These are phyloP conservation scores for Penicillium occitanis DNA, from an alignment of 2,329 filamentous ascomycete genomes.

Conservation along the genomic window DNA sequence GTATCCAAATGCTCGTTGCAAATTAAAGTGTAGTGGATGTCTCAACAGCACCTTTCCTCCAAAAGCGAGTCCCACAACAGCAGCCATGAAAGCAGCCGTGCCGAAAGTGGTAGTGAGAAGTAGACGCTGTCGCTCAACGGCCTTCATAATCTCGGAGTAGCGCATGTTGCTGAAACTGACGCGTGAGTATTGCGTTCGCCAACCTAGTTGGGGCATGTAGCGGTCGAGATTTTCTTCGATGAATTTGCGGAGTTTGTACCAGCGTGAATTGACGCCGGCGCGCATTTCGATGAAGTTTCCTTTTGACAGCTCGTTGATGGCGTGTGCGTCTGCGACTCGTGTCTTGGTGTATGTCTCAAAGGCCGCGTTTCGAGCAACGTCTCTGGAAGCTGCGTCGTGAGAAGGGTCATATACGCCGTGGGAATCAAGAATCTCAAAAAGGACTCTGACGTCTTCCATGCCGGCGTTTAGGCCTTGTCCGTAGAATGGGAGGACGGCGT, in stretches of 20 bases:
- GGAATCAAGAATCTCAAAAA: slow-evolving; percentile 79
- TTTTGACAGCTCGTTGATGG: slow-evolving; percentile 89
- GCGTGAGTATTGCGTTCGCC: slow-evolving; percentile 87
- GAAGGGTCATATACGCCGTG: slow-evolving; percentile 50
- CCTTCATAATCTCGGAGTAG: slow-evolving; percentile 76
- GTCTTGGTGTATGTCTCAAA: slow-evolving; percentile 72
- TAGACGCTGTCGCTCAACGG: slow-evolving; percentile 67
- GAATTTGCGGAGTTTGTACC: slow-evolving; percentile 78
- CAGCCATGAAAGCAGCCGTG: slow-evolving; percentile 30
- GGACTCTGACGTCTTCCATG: slow-evolving; percentile 85
- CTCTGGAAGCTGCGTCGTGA: slow-evolving; percentile 46
- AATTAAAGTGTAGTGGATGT: slow-evolving; percentile 27
- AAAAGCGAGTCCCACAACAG: slow-evolving; percentile 34
- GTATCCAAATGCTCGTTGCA: slow-evolving; percentile 16
- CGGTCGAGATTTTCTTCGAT: slow-evolving; percentile 81
- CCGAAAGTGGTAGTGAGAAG: slow-evolving; percentile 51
- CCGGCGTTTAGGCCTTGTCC: slow-evolving; percentile 98
- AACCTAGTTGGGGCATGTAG: slow-evolving; percentile 74
- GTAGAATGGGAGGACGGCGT: slow-evolving; percentile 98
- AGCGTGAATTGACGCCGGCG: slow-evolving; percentile 71
- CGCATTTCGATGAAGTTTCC: slow-evolving; percentile 96
- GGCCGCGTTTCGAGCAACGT: slow-evolving; percentile 46
- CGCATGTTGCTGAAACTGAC: slow-evolving; percentile 92
- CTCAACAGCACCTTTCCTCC: slow-evolving; percentile 35
- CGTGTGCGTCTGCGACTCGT: slow-evolving; percentile 74